These are phyloP conservation scores for Tricholoma sp. DNA, from an alignment of 768 basidiomycete genomes.

Conservation along the genomic window DNA sequence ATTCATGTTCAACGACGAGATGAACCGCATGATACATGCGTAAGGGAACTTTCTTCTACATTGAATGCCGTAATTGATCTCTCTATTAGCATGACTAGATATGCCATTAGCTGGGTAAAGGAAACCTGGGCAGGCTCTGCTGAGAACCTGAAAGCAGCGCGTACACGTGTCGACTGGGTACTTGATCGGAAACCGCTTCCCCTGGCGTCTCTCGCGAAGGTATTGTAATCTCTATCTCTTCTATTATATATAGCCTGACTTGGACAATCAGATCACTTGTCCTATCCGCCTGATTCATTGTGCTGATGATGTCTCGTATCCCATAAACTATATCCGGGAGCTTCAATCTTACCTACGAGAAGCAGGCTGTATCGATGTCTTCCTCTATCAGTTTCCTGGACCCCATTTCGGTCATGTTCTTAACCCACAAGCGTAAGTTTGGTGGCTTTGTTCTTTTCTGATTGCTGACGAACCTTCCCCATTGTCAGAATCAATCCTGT, in stretches of 20 bases:
- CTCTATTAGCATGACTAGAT: conserved; percentile 5
- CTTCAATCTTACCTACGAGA: conserved; percentile 5
- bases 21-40: conserved; percentile 6
- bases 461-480: not conserved
- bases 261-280: conserved; percentile 5
- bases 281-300: conserved; percentile 14
- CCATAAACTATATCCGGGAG: conserved; percentile 5
- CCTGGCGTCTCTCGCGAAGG: conserved; percentile 7
- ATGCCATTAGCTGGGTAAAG: conserved; percentile 8
- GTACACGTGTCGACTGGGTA: conserved; percentile 9
- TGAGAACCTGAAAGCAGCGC: conserved; percentile 6
- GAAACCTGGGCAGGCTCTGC: conserved; percentile 11
- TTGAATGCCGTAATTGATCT: not conserved
- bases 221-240: not conserved
- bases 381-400: conserved; percentile 10
- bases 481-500: not conserved
- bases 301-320: conserved; percentile 12
- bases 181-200: conserved; percentile 3
- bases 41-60: not conserved
- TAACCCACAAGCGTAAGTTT: not conserved
- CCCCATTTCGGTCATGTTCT: conserved; percentile 1
- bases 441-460: too few species aligned
- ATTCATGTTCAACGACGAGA: conserved; percentile 6
- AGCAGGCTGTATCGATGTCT: conserved; percentile 8
- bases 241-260: not conserved